Evolutionary conservation across 176 grass and related monocot genomes (phyloP), one percentile per base, ranked within the genome.

Genomic region (Avena insularis): DNA sequence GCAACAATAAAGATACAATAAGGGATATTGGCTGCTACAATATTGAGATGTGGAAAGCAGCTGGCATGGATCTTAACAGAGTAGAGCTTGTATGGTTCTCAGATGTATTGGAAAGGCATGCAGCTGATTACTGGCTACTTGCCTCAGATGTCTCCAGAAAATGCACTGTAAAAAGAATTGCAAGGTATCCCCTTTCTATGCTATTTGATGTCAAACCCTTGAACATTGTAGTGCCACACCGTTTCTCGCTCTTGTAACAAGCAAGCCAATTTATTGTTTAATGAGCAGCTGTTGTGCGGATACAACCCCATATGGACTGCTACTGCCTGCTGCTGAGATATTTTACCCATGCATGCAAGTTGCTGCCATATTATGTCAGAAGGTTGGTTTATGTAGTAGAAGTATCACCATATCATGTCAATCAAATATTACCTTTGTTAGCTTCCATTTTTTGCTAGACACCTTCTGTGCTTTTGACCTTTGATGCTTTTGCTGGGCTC

Each of bases 71-170:
- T 10, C 50, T n/a, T 36, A 14, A 57, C 27, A 57, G 25, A 57
- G 75, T 78, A n/a, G 75, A 57, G 51, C 15, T 78, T 56, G 46
- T 78, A 56, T 78, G 75, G 75, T 78, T 78, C 2, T 78, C 75
- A 78, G 50, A 78, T 78, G 51, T 20, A 9, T 57, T 78, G 29
- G 19, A 36, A 20, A 16, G 9, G 3, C 75, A 57, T 35, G 51
- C 51, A 10, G 1, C 9, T 0, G 51, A 77, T 56, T 77, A 77
- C 7, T 77, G 50, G 73, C 3, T 3, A 56, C 29, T 78, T 78
- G 73, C 29, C 13, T 2, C 56, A 50, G 51, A n/a, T 57, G 51
- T 78, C 27, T 56, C 27, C 16, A 20, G 15, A 77, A 77, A 77
- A 77, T 77, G 17, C 9, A 36, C 15, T 31, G 4, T 56, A 2